Evolutionary conservation across 1,284 basidiomycete genomes (phyloP).

Genomic region (Rhizoctonia solani): DNA sequence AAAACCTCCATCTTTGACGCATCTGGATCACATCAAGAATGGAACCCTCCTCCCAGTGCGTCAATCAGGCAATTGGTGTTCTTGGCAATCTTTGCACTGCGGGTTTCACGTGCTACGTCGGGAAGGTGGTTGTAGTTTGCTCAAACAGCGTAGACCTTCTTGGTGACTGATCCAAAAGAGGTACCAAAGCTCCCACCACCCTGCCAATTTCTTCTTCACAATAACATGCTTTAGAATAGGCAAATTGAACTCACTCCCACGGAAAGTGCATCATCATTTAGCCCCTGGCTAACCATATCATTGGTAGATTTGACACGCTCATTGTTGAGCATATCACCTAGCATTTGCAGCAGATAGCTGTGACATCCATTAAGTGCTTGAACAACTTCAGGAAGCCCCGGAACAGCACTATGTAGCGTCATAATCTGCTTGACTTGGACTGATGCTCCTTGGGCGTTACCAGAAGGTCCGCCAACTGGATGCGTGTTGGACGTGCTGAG

Average conservation of each 20-base stretch:
- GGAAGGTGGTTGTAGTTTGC: too few species aligned
- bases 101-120: too few species aligned
- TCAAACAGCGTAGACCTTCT: too few species aligned
- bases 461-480: slow-evolving; percentile 45
- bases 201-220: too few species aligned
- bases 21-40: too few species aligned
- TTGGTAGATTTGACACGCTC: slow-evolving; percentile 67
- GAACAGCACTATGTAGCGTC: slow-evolving; percentile 69
- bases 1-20: too few species aligned
- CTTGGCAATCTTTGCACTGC: too few species aligned
- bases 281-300: slow-evolving; percentile 57
- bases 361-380: slow-evolving; percentile 62
- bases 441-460: slow-evolving; percentile 64
- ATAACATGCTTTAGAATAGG: background rate
- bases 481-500: slow-evolving; percentile 65
- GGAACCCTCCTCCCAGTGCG: too few species aligned
- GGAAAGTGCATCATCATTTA: slow-evolving; percentile 69
- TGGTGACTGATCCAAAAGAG: too few species aligned
- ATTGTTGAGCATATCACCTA: slow-evolving; percentile 74
- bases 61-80: too few species aligned
- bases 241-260: slow-evolving; percentile 55
- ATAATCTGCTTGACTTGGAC: slow-evolving; percentile 76
- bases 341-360: slow-evolving; percentile 64
- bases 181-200: too few species aligned
- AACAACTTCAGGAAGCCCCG: slow-evolving; percentile 62